phyloP scores from a whole-genome alignment of 257 asterid genomes.

The Nicotiana otophora region DNA sequence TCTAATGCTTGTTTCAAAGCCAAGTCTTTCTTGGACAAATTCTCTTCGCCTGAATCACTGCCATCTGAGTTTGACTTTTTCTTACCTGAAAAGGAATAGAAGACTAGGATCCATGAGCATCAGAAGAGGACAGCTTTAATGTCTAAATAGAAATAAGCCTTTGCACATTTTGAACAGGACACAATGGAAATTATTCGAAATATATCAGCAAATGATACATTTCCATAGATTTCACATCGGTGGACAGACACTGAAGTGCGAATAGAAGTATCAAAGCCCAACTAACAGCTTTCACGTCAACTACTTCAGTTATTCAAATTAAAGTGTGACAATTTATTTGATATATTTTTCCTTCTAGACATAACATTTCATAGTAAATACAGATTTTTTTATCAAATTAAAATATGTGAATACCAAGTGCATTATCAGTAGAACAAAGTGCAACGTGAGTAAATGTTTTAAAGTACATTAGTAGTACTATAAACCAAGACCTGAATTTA shows the following conservation, averaged over 20 bases:
- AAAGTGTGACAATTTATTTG: background rate
- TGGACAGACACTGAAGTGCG: background rate
- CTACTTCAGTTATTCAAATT: background rate
- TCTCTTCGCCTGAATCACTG: constrained; percentile 84
- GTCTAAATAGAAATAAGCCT: background rate
- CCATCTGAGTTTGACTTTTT: constrained; percentile 62
- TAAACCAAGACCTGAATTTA: background rate
- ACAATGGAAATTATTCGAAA: background rate
- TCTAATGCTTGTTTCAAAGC: constrained; percentile 83
- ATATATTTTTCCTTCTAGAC: background rate
- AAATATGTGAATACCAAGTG: background rate
- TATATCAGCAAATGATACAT: background rate
- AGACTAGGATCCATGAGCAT: background rate
- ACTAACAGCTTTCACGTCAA: background rate
- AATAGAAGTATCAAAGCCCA: background rate
- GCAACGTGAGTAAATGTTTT: background rate
- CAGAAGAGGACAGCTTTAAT: background rate
- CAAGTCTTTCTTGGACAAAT: constrained; percentile 85
- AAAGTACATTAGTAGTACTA: background rate
- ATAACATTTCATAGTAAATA: background rate
- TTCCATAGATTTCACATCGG: background rate
- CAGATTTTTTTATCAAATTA: background rate
- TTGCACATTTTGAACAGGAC: background rate
- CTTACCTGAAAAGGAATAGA: constrained; percentile 37
- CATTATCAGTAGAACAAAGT: background rate